These are phyloP conservation scores for Stylosanthes scabra DNA, from an alignment of 331 rosid genomes.

Conservation along the genomic window DNA sequence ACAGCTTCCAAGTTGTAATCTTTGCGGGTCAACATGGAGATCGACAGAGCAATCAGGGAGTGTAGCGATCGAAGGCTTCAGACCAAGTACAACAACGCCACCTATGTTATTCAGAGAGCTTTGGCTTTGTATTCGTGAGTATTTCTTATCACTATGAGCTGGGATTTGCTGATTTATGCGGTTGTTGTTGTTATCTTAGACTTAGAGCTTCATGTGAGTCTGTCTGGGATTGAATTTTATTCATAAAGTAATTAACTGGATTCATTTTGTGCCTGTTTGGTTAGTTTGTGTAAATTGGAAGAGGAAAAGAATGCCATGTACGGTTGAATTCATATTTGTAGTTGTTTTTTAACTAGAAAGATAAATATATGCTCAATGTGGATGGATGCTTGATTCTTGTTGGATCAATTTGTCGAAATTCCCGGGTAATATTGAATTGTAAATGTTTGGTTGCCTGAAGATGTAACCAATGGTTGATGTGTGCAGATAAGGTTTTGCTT, in stretches of 20 bases:
- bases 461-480: conserved; percentile 13
- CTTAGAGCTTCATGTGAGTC: conserved; percentile 17
- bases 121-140: conserved; percentile 91
- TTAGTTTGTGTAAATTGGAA: conserved; percentile 23
- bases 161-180: conserved; percentile 10
- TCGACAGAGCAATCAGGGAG: conserved; percentile 83
- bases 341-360: conserved; percentile 27
- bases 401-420: conserved; percentile 29
- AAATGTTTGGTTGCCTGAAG: conserved; percentile 31
- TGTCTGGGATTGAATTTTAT: conserved; percentile 35
- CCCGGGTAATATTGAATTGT: conserved; percentile 3
- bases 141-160: conserved; percentile 27
- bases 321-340: conserved; percentile 25
- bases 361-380: conserved; percentile 30
- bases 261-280: conserved; percentile 25
- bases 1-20: neutral
- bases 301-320: conserved; percentile 20
- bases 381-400: conserved; percentile 30
- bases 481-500: neutral
- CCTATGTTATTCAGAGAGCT: conserved; percentile 91
- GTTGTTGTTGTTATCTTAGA: conserved; percentile 15
- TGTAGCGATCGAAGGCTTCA: conserved; percentile 91
- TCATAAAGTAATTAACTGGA: conserved; percentile 7
- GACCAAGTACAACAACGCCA: conserved; percentile 90
- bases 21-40: conserved; percentile 71